Conservation (phyloP, 2,329 filamentous ascomycete species). For the Didymella glomerata region DNA sequence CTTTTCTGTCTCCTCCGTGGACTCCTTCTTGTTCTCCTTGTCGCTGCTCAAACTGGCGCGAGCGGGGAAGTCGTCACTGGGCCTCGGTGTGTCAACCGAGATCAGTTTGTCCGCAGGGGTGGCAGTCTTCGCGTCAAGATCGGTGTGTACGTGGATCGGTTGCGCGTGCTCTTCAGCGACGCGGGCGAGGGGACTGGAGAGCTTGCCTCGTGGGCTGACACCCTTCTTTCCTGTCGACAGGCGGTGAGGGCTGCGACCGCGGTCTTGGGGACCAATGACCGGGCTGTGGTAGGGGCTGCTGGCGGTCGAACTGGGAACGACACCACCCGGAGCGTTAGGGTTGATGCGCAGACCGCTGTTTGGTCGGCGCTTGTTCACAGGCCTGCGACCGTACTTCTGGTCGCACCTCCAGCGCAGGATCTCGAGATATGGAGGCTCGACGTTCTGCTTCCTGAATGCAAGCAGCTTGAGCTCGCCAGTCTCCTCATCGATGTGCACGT, state of each 20-base stretch:
- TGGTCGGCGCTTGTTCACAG: slow-evolving; percentile 55
- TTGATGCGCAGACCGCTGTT: slow-evolving; percentile 62
- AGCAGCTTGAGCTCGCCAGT: slow-evolving; percentile 88
- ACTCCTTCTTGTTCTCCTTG: slow-evolving; percentile 48
- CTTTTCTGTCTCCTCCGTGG: slow-evolving; percentile 36
- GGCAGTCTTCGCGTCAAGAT: slow-evolving; percentile 43
- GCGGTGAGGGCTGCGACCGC: slow-evolving; percentile 76
- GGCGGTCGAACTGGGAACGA: slow-evolving; percentile 59
- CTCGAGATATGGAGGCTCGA: slow-evolving; percentile 93
- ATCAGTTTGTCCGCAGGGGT: slow-evolving; percentile 53
- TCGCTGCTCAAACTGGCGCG: slow-evolving; percentile 50
- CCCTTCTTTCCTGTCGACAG: slow-evolving; percentile 66
- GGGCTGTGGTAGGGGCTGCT: slow-evolving; percentile 71
- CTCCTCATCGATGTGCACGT: slow-evolving; percentile 93
- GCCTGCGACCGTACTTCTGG: slow-evolving; percentile 82
- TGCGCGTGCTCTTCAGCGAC: slow-evolving; percentile 72
- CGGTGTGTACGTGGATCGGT: slow-evolving; percentile 50
- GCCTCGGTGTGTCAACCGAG: slow-evolving; percentile 53
- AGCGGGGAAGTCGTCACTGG: slow-evolving; percentile 48
- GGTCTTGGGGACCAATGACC: slow-evolving; percentile 63
- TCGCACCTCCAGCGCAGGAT: slow-evolving; percentile 95
- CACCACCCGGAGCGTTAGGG: slow-evolving; percentile 57
- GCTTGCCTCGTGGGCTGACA: slow-evolving; percentile 71
- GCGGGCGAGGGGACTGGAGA: slow-evolving; percentile 75
- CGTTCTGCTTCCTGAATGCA: slow-evolving; percentile 80